Conservation (phyloP, 2,329 filamentous ascomycete species). For the Microdochium bolleyi region DNA sequence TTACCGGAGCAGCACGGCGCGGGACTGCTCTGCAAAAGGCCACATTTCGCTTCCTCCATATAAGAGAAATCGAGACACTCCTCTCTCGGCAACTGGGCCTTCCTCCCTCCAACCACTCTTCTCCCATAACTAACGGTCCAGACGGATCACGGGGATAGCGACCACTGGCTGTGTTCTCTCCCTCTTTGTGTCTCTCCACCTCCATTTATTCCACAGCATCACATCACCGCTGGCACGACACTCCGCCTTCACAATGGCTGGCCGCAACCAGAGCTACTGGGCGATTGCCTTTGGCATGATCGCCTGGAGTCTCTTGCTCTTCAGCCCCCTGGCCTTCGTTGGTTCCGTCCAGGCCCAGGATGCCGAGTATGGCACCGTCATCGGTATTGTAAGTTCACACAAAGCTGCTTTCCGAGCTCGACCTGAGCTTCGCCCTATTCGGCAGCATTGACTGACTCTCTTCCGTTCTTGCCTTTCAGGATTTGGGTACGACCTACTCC, state of each 20-base stretch:
- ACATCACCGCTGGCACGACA: not conserved
- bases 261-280: conserved; percentile 58
- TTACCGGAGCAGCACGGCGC: not conserved
- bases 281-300: conserved; percentile 79
- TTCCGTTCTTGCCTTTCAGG: conserved; percentile 23
- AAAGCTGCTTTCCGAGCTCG: not conserved
- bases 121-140: no score
- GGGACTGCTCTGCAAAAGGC: not conserved
- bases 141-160: not conserved
- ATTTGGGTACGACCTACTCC: conserved; percentile 83
- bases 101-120: not conserved
- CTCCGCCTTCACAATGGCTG: conserved; percentile 32
- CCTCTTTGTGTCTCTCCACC: not conserved
- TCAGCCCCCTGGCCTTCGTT: conserved; percentile 80
- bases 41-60: not conserved
- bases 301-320: conserved; percentile 85
- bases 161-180: not conserved
- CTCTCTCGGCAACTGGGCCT: not conserved
- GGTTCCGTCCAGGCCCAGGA: conserved; percentile 68
- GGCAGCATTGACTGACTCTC: conserved; percentile 6
- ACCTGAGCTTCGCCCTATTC: not conserved
- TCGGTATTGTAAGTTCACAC: conserved; percentile 66
- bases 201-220: not conserved
- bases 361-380: conserved; percentile 75
- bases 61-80: conserved; percentile 1